Base-by-base conservation (phyloP, 129 eudicot species). In the Artemisia argyi region DNA sequence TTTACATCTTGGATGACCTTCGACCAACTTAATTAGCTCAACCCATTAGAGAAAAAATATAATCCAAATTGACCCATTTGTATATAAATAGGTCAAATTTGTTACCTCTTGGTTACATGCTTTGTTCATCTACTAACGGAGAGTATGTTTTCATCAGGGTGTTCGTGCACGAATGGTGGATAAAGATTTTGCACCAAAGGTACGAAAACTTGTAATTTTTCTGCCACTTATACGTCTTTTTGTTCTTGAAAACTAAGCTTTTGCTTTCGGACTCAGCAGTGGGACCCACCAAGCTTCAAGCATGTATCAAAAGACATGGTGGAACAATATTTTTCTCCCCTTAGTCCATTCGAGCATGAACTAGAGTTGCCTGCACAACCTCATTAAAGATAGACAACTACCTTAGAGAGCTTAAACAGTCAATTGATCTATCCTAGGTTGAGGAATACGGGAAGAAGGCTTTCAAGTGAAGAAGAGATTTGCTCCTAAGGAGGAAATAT, bases 211-310 rank as follows among this genome's bases (percentile, higher is more conserved):
- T 48, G 14, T 14, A 73, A 9, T 8, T 56, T 17, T 17, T 56
- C 11, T 56, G 28, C 61, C 19, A 56, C 61, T 16, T 54, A 4
- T 56, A 1, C 11, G 2, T 56, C 65, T 61, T 26, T 0, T 30
- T 48, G n/a, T 54, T 14, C 50, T 24, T 49, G 19, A 50, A 13
- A 28, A 28, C 66, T 61, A 12, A 14, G 7, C 35, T 13, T 61
- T 28, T 61, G 11, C 47, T 15, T 11, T 61, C 11, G 11, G 8
- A 48, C 50, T 8, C 46, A 79, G 72, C 85, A 92, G 98, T 92
- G 98, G 98, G 82, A 85, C 57, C 98, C 98, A 61, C 94, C 98
- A n/a, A 85, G 86, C 82, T 81, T 89, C 72, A 83, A 85, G 61
- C 84, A 78, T 11, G 91, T 93, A 74, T 65, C 96, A 2, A 42